Conservation (phyloP, 2,329 filamentous ascomycete species). For the Fusarium nygamai region DNA sequence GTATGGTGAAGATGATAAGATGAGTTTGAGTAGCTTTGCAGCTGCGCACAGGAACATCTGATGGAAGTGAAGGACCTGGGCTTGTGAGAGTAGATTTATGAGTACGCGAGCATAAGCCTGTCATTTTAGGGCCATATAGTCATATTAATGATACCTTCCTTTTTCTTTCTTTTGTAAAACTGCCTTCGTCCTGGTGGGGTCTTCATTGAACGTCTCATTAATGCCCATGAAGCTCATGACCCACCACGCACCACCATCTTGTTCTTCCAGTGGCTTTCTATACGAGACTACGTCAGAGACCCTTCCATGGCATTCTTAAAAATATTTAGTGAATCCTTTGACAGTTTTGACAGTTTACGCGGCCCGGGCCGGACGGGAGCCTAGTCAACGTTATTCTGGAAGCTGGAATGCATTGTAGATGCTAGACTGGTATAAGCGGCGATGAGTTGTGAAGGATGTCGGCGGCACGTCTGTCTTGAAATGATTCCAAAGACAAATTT, state of each 20-base stretch:
- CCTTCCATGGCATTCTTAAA: background rate
- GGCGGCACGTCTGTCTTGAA: background rate
- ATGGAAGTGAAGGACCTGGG: background rate
- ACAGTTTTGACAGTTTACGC: background rate
- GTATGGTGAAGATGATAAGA: slow-evolving; percentile 26
- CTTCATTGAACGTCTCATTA: background rate
- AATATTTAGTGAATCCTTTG: background rate
- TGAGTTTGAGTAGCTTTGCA: slow-evolving; percentile 38
- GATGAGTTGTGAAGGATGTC: background rate
- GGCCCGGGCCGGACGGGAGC: background rate
- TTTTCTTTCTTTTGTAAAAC: background rate
- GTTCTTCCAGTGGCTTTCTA: background rate
- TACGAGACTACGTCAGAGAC: background rate
- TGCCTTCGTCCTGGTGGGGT: no score
- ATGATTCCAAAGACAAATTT: background rate
- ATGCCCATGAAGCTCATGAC: background rate
- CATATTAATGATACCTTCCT: slow-evolving; percentile 12
- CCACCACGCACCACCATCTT: background rate
- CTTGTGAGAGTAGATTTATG: background rate
- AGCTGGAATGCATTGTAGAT: background rate
- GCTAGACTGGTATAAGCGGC: background rate
- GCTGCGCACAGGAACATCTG: slow-evolving; percentile 18
- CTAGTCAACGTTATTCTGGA: background rate
- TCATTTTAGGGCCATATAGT: background rate
- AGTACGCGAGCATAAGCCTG: background rate